Base-by-base conservation (phyloP, 495 filamentous ascomycete species). In the Cairneyella variabilis region DNA sequence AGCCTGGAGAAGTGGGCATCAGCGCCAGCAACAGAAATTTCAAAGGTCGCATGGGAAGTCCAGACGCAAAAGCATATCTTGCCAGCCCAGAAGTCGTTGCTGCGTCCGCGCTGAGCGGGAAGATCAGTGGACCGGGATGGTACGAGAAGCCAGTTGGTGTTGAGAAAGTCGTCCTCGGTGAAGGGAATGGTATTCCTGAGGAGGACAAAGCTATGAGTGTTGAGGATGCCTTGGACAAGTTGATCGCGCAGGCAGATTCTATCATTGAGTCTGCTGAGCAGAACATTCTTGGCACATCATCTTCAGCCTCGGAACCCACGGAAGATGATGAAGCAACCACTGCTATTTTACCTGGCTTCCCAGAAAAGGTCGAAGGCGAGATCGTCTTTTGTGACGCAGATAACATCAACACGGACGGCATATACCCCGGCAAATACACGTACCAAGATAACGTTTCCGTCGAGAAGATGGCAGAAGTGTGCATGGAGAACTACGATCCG, bases 51-150 rank as follows among this genome's bases (percentile, higher is more conserved):
- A 96, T 96, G 91, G 91, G 92, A 3, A 83, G 76, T 5, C 83
- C 76, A 7, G 83, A 90, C 4, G 89, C 90, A 0, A 86, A 89
- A 57, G 90, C 91, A 0, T 97, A 97, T 65, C 83, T 98, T 2
- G 88, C 84, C 8, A 90, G 84, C 54, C 92, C 93, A 3, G 91
- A 96, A 57, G 86, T 96, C 11, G 92, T 97, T 2, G 92, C 92
- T 14, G 91, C 92, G 0, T 90, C 86, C 56, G 91, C 91, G 6
- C 68, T 96, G 30, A 73, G 76, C 32, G 91, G 91, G 20, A 81
- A 77, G 56, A 90, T 97, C 41, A 72, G 78, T 2, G 88, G 91
- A 1, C 88, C 92, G 8, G 91, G 89, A 27, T 84, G 80, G 77
- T 97, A 96, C 69, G 58, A 88, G 65, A 73, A 72, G 54, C 88